Percentiles rank a stretch among this genome's conserved stretches.
phyloP scores from a whole-genome alignment of 169 alveolate species.

The Cryptosporidium andersoni region DNA sequence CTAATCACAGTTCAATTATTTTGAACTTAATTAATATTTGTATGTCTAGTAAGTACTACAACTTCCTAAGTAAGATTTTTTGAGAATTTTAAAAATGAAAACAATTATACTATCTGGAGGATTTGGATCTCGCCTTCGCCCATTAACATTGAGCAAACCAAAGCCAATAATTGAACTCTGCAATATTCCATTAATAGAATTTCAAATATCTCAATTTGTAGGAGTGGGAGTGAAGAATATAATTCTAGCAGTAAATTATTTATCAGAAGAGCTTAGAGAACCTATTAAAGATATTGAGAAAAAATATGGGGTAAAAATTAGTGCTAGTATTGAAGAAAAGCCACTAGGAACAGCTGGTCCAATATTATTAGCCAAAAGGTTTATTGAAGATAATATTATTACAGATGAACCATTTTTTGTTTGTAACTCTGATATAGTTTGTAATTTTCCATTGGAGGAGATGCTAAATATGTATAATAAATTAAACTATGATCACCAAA shows the following conservation, averaged over 20 bases:
- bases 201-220: conserved; percentile 79
- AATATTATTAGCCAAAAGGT: conserved; percentile 86
- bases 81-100: conserved; percentile 84
- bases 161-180: conserved; percentile 96
- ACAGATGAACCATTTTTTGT: conserved; percentile 89
- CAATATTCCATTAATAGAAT: conserved; percentile 92
- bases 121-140: conserved; percentile 97
- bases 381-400: conserved; percentile 75
- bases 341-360: conserved; percentile 97
- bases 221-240: conserved; percentile 78
- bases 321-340: conserved; percentile 91
- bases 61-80: no score
- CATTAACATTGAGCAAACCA: conserved; percentile 95
- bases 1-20: no score
- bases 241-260: conserved; percentile 89
- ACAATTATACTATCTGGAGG: conserved; percentile 98
- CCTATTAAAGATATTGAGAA: conserved; percentile 80
- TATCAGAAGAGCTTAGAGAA: conserved; percentile 82
- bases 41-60: no score
- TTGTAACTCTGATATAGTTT: conserved; percentile 94
- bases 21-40: no score
- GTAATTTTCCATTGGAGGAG: conserved; percentile 94
- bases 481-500: conserved; percentile 85
- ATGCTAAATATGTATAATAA: conserved; percentile 90
- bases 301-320: conserved; percentile 88